Evolutionary conservation across 2,329 filamentous ascomycete genomes (phyloP), one percentile per base, ranked within the genome.

Genomic region (Diplodia scrobiculata): DNA sequence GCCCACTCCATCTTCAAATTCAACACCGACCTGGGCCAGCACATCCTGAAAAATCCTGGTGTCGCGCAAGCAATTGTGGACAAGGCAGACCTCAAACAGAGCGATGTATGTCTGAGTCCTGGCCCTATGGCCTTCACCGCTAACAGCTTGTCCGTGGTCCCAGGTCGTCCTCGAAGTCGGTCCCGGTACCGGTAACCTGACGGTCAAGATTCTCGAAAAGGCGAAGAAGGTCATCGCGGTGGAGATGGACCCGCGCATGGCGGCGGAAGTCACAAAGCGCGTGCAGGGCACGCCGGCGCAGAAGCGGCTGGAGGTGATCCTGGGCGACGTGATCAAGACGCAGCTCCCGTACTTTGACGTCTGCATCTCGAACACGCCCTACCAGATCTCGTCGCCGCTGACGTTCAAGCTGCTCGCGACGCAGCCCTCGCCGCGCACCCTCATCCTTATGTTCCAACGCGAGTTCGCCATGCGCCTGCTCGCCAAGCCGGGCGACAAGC

Each of bases 221-320:
- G 92, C 91, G 25, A 93, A 92, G 78, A 91, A 91, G 68, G 86
- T 88, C 65, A 91, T 93, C 60, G 91, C 91, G 3, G 91, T 97
- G 60, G 95, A 99, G 81, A 85, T 97, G 77, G 95, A 99, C 79
- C 93, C 95, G 21, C 86, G 95, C 74, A 98, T 98, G 95, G 92
- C 92, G 13, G 94, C 94, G 67, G 95, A 98, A 80, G 86, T 97
- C 69, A 95, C 91, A 53, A 93, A 96, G 80, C 90, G 94, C 73
- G 93, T 98, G 9, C 93, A 97, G 78, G 93, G 92, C 21, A 96
- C 89, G 51, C 91, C 93, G 0, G 85, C 89, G 71, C 89, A 91
- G 75, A 92, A 91, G 76, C 88, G 91, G 70, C 82, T 99, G 45
- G 92, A 97, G 72, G 88, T 98, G 45, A 82, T 97, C 60, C 82